A percentile compares a stretch with the other conserved stretches of the same genome.
These are phyloP conservation scores for Candida dendrica DNA, from an alignment of 805 yeast genomes.

Conservation along the genomic window DNA sequence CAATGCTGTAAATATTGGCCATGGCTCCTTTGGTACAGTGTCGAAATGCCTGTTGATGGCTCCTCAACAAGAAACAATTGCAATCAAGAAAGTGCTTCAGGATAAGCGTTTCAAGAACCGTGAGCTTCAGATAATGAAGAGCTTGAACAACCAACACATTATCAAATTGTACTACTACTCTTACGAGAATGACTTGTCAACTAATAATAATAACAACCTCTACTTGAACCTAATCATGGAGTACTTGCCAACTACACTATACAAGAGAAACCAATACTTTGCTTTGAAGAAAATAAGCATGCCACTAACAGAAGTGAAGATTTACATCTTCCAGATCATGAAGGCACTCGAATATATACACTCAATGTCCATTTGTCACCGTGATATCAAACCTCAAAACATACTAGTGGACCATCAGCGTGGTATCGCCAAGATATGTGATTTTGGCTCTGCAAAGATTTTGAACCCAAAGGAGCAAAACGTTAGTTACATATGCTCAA, in stretches of 20 bases:
- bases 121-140: constrained; percentile 92
- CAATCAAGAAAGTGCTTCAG: constrained; percentile 93
- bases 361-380: constrained; percentile 76
- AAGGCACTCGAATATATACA: constrained; percentile 78
- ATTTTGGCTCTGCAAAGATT: constrained; percentile 92
- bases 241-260: constrained; percentile 92
- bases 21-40: constrained; percentile 99
- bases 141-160: constrained; percentile 77
- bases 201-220: constrained; percentile 45
- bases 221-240: constrained; percentile 87
- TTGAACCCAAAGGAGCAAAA: constrained; percentile 88
- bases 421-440: constrained; percentile 86
- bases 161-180: constrained; percentile 85
- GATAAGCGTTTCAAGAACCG: constrained; percentile 91
- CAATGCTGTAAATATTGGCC: constrained; percentile 89
- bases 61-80: constrained; percentile 64
- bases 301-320: constrained; percentile 86
- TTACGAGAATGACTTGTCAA: constrained; percentile 57
- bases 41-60: constrained; percentile 77
- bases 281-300: constrained; percentile 66
- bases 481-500: constrained; percentile 91
- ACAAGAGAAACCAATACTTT: constrained; percentile 82
- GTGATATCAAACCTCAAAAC: constrained; percentile 90
- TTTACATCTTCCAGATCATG: constrained; percentile 71
- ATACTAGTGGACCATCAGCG: constrained; percentile 77